A percentile compares a stretch with the other conserved stretches of the same genome.
phyloP scores from a whole-genome alignment of 2,329 filamentous ascomycete genomes.

The Fusarium pseudonygamai region DNA sequence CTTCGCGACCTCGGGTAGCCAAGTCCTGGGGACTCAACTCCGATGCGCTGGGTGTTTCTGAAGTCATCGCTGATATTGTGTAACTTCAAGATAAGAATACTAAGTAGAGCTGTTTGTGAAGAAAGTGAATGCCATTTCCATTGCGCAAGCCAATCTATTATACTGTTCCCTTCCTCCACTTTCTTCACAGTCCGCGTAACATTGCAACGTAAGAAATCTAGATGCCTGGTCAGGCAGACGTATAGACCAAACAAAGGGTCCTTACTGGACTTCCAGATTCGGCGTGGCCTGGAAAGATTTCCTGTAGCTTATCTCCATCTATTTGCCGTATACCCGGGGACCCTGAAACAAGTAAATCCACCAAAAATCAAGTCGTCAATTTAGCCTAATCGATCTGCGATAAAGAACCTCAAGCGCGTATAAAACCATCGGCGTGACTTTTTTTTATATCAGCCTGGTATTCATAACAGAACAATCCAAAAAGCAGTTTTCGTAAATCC shows the following conservation, averaged over 20 bases:
- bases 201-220: background rate
- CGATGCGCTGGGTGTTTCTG: fast-evolving
- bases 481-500: background rate
- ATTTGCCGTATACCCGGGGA: background rate
- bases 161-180: background rate
- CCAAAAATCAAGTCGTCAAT: background rate
- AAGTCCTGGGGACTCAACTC: background rate
- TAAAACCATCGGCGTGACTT: background rate
- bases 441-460: fast-evolving
- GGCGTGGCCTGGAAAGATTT: background rate
- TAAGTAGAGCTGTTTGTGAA: background rate
- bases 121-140: fast-evolving
- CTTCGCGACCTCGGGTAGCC: background rate
- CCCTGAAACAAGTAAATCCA: background rate
- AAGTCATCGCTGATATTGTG: background rate
- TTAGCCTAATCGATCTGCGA: background rate
- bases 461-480: background rate
- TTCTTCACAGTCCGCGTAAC: background rate
- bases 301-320: background rate
- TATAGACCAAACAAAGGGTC: background rate
- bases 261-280: background rate
- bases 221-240: background rate
- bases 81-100: fast-evolving
- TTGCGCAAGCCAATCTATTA: background rate
- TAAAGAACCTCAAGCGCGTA: background rate